phyloP scores from a whole-genome alignment of 768 basidiomycete species.

The Trametes villosa region DNA sequence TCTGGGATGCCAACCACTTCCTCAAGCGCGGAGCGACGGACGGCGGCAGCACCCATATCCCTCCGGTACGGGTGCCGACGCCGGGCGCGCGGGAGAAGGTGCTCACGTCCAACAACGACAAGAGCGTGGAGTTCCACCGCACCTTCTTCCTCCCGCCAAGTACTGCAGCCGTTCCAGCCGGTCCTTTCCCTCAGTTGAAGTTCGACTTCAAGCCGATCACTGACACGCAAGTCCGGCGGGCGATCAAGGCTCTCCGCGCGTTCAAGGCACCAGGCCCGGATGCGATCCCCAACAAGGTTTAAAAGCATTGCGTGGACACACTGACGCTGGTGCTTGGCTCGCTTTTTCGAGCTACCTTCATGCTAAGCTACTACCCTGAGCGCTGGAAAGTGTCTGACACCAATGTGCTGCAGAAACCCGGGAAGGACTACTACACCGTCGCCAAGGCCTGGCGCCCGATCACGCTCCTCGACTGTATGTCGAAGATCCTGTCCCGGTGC shows the following conservation, averaged over 20 bases:
- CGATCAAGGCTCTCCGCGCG: conserved; percentile 33
- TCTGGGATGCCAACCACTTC: conserved; percentile 29
- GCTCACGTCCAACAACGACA: conserved; percentile 25
- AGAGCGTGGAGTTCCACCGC: no score
- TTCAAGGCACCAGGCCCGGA: conserved; percentile 41
- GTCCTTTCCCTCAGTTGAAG: conserved; percentile 32
- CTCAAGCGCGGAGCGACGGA: conserved; percentile 9
- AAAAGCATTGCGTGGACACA: conserved; percentile 31
- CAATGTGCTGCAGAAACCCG: conserved; percentile 40
- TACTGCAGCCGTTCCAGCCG: neutral
- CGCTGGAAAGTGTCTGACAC: conserved; percentile 35
- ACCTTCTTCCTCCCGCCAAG: conserved; percentile 36
- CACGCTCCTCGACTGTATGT: no score
- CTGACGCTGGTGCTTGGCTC: conserved; percentile 32
- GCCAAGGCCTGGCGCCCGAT: conserved; percentile 42
- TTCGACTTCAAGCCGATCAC: conserved; percentile 29
- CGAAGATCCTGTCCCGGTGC: conserved; percentile 30
- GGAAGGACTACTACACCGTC: conserved; percentile 36
- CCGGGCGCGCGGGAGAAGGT: neutral
- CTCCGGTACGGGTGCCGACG: conserved; percentile 4
- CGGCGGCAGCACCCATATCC: conserved; percentile 24
- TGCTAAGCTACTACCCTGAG: conserved; percentile 29
- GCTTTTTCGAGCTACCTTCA: conserved; percentile 37
- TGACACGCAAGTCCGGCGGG: no score
- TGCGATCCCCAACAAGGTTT: conserved; percentile 38